Evolutionary conservation across 768 basidiomycete species (phyloP).

Genomic region (Tulasnella sp.): DNA sequence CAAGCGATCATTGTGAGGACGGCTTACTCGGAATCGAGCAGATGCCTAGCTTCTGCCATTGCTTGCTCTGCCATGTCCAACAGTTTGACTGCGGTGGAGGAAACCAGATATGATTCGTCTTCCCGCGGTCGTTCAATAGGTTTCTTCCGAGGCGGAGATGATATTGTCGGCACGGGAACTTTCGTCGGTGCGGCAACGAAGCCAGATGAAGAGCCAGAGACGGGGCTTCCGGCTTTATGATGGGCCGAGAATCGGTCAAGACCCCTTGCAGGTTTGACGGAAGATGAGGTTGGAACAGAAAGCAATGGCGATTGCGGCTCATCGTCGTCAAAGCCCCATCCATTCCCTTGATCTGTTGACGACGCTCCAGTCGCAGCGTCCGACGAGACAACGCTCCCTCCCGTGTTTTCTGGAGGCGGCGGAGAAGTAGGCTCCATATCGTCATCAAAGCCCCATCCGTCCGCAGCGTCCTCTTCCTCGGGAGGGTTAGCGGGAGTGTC

Average conservation of each 20-base stretch:
- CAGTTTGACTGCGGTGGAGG: conserved; percentile 43
- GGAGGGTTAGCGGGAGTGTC: not conserved
- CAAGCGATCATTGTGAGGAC: not conserved
- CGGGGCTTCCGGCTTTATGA: conserved; percentile 10
- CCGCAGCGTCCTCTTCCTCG: conserved; percentile 16
- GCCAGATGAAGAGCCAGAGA: not conserved
- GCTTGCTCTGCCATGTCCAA: conserved; percentile 47
- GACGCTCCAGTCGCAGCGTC: conserved; percentile 7
- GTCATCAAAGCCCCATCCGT: conserved; percentile 35
- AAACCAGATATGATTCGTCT: conserved; percentile 53
- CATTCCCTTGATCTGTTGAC: conserved; percentile 34
- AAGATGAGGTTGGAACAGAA: not conserved
- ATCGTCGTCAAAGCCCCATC: conserved; percentile 66
- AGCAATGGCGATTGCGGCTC: not conserved
- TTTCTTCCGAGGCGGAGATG: not conserved
- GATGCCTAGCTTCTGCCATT: conserved; percentile 53
- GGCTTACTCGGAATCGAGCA: conserved; percentile 39
- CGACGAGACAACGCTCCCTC: not conserved
- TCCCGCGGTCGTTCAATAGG: conserved; percentile 11
- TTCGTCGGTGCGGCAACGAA: not conserved
- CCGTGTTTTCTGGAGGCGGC: not conserved
- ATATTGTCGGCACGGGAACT: not conserved
- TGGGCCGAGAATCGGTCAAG: conserved; percentile 48
- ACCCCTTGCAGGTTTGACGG: conserved; percentile 43
- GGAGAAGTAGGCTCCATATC: conserved; percentile 20